A percentile compares a stretch with the other conserved stretches of the same genome.
phyloP scores from a whole-genome alignment of 2,329 filamentous ascomycete genomes.

The Dothideomycetidae sp. region DNA sequence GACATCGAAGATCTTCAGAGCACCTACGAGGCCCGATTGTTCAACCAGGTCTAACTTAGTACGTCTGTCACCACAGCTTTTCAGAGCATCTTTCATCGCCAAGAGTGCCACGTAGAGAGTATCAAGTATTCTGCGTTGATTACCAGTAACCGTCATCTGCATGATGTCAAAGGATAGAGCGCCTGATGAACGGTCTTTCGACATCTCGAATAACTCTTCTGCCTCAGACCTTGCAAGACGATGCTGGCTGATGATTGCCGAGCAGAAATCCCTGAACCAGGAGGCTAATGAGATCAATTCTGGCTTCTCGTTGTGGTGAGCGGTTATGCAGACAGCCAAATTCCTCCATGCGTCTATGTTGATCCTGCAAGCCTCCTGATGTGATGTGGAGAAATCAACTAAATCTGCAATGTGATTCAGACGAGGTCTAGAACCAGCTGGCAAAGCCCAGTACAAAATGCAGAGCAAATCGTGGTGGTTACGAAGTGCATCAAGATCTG shows the following conservation, averaged over 20 bases:
- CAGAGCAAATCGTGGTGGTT: conserved; percentile 49
- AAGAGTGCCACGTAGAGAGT: conserved; percentile 39
- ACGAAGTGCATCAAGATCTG: conserved; percentile 42
- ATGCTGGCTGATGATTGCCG: conserved; percentile 41
- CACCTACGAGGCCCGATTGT: conserved; percentile 26
- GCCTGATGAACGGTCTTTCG: conserved; percentile 23
- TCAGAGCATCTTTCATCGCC: conserved; percentile 36
- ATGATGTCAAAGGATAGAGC: conserved; percentile 34
- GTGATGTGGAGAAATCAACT: conserved; percentile 42
- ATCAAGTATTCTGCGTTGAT: conserved; percentile 43
- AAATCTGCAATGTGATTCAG: conserved; percentile 38
- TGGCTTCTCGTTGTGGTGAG: conserved; percentile 33
- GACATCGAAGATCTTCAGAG: conserved; percentile 40
- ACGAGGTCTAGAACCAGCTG: conserved; percentile 38
- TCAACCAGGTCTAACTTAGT: conserved; percentile 23
- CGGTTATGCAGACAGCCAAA: conserved; percentile 42
- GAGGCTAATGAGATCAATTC: conserved; percentile 35
- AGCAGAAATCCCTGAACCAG: conserved; percentile 42
- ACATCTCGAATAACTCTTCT: conserved; percentile 36
- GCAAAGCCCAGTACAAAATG: conserved; percentile 44
- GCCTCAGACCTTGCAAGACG: conserved; percentile 42
- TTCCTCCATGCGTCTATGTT: conserved; percentile 45
- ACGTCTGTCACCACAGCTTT: conserved; percentile 18
- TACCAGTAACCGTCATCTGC: conserved; percentile 38
- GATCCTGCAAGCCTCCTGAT: conserved; percentile 44